These are phyloP conservation scores for Heterobasidion occidentale DNA, from an alignment of 1,284 basidiomycete genomes.

Conservation along the genomic window DNA sequence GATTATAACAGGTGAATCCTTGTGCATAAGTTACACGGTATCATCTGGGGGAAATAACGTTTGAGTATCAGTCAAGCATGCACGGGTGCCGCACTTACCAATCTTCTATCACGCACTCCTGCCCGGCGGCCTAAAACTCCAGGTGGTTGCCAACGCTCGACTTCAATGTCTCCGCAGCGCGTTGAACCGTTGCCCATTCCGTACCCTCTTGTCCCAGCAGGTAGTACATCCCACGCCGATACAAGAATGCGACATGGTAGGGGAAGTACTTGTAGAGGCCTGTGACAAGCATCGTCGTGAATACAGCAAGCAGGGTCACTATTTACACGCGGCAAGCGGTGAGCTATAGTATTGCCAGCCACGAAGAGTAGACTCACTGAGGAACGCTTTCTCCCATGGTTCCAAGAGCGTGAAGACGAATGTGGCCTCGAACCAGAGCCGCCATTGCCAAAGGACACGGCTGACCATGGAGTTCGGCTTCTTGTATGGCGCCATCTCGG, in stretches of 20 bases:
- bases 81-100: neutral
- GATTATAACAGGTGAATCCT: neutral
- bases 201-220: conserved; percentile 9
- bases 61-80: neutral
- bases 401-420: conserved; percentile 10
- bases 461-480: neutral
- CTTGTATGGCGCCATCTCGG: conserved; percentile 5
- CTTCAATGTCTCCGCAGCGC: conserved; percentile 1
- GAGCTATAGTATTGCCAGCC: neutral
- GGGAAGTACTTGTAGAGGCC: conserved; percentile 11
- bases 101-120: neutral
- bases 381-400: conserved; percentile 11
- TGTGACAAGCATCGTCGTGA: conserved; percentile 8
- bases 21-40: neutral
- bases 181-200: conserved; percentile 5
- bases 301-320: conserved; percentile 6
- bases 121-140: too few relatives aligned
- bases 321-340: neutral
- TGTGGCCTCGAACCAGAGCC: conserved; percentile 10
- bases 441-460: conserved; percentile 8
- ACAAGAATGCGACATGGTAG: conserved; percentile 11
- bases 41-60: neutral
- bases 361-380: conserved; percentile 5
- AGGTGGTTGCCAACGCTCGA: neutral
- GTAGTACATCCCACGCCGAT: conserved; percentile 10